Evolutionary conservation across 306 rosid species (phyloP), one percentile per base, ranked within the genome.

Genomic region (Lablab purpureus): DNA sequence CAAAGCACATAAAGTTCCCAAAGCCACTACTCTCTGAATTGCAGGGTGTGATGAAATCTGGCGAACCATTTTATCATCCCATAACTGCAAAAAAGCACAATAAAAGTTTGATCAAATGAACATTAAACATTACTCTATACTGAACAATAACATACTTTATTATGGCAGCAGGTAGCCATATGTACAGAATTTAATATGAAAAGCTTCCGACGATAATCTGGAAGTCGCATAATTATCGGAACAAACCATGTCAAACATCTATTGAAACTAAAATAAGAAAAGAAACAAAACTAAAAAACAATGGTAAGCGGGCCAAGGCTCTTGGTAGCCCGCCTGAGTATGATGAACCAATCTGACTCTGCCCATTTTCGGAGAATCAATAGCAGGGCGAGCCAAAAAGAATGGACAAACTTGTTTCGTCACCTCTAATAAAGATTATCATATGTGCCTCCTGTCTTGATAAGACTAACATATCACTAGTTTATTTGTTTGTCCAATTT

Each of bases 1-100:
- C 81, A 95, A 64, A 71, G 99, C 97, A 83, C 60, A 92, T n/a
- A 95, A 89, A 43, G 98, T 92, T 63, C 99, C 99, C 78, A 95
- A 70, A 22, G 81, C 79, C 59, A 95, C 91, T 62, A 95, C 92
- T 86, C 99, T 91, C 85, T 83, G 85, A 80, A 92, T 88, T 47
- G 87, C 91, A 70, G 91, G 88, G 80, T 88, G 92, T 73, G 88
- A 86, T 0, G 98, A 92, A 72, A 95, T 84, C 88, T 77, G 87
- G 66, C 23, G 64, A 84, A 91, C 97, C 87, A 89, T 73, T 54
- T 89, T 80, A 73, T 81, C 87, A 71, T 91, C 96, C 99, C 99
- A 95, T 75, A 95, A 83, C 98, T 92, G 91, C 87, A 88, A 77
- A 88, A 77, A 80, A 30, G 41, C 56, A 70, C 52, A 19, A 67